A percentile compares a stretch with the other conserved stretches of the same genome.
Evolutionary conservation across 108 stramenopile genomes (phyloP).

Genomic region (Poteriospumella lacustris): DNA sequence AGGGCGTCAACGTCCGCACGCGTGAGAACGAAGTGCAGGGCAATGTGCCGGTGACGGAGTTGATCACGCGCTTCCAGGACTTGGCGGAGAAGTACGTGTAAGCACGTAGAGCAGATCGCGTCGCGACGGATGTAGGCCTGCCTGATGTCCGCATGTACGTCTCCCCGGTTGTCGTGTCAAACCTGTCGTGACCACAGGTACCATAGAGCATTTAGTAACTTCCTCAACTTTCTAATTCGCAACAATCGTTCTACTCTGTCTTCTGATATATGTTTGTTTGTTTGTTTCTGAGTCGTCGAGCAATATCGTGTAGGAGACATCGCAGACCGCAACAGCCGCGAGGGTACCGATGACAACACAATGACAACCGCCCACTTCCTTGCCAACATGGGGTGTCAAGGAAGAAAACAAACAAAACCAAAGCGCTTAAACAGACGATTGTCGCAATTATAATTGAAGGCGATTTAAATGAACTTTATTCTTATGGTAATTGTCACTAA

Average conservation of each 20-base stretch:
- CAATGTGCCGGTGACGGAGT: slow-evolving; percentile 14
- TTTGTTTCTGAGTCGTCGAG: background rate
- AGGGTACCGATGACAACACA: too few species aligned
- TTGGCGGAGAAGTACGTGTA: background rate
- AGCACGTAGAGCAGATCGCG: too few species aligned
- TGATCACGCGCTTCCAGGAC: background rate
- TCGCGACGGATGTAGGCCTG: too few species aligned
- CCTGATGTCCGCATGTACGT: too few species aligned
- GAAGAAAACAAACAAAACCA: background rate
- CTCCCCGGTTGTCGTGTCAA: too few species aligned
- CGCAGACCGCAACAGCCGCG: too few species aligned
- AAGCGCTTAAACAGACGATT: background rate
- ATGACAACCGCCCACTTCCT: too few species aligned
- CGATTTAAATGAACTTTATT: background rate
- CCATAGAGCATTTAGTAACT: background rate
- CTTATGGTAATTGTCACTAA: background rate
- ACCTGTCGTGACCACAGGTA: too few species aligned
- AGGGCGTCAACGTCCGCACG: slow-evolving; percentile 82
- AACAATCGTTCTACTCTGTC: background rate
- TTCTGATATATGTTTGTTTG: background rate
- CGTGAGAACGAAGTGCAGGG: slow-evolving; percentile 81
- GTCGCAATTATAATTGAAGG: background rate
- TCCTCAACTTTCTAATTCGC: background rate
- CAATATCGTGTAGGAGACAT: too few species aligned
- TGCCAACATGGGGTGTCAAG: background rate